Conservation (phyloP, 2,329 filamentous ascomycete genomes). For the Volutella citrinella region DNA sequence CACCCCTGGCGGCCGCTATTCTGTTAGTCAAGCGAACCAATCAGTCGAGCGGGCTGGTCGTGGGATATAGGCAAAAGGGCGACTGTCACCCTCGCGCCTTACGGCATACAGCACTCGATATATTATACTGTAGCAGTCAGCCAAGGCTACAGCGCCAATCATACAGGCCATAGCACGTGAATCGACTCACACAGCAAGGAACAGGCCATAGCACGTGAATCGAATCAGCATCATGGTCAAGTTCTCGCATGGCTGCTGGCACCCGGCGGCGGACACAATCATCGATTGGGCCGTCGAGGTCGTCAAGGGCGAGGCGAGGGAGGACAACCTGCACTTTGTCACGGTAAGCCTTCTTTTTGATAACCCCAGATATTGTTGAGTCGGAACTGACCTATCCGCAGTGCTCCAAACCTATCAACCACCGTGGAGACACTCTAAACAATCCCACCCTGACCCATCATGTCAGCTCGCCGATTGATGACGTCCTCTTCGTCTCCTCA, state of each 20-base stretch:
- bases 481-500: conserved; percentile 1
- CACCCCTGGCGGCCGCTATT: too few relatives aligned
- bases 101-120: too few relatives aligned
- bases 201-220: not conserved
- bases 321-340: conserved; percentile 1
- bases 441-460: conserved; percentile 4
- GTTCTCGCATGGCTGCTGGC: conserved; percentile 5
- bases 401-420: conserved; percentile 6
- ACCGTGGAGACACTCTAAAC: conserved; percentile 3
- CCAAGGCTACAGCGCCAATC: too few relatives aligned
- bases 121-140: too few relatives aligned
- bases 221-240: not conserved
- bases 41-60: too few relatives aligned
- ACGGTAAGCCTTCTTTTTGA: conserved; percentile 1
- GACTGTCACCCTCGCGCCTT: too few relatives aligned
- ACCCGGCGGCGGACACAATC: conserved; percentile 3
- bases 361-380: too few relatives aligned
- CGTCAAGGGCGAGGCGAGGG: conserved; percentile 1
- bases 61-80: too few relatives aligned
- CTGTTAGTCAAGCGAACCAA: too few relatives aligned
- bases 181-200: too few relatives aligned
- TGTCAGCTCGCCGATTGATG: conserved; percentile 2
- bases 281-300: conserved; percentile 4
- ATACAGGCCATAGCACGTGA: too few relatives aligned
- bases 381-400: not conserved